Percentiles rank a stretch among this genome's conserved stretches.
phyloP scores from a whole-genome alignment of 1,139 yeast species.

The Geotrichum citri-aurantii region DNA sequence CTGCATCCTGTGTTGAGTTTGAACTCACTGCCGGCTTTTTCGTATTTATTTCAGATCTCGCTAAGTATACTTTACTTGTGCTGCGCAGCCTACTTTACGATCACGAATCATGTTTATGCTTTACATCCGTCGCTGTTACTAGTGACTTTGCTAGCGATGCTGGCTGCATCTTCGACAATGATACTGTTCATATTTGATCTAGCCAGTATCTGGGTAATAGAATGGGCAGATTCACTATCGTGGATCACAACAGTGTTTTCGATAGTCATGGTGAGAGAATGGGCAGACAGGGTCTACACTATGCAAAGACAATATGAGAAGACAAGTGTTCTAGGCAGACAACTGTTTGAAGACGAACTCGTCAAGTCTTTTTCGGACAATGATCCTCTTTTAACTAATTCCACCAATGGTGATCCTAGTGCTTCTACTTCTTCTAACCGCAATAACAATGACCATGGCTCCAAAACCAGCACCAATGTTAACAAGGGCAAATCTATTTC shows the following conservation, averaged over 20 bases:
- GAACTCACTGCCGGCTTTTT: slow-evolving; percentile 71
- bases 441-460: background rate
- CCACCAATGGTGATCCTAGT: background rate
- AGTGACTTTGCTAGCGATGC: slow-evolving; percentile 49
- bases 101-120: slow-evolving; percentile 48
- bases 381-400: background rate
- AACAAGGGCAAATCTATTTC: background rate
- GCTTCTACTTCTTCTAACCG: background rate
- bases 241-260: slow-evolving; percentile 64
- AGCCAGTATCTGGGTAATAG: slow-evolving; percentile 65
- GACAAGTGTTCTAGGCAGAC: slow-evolving; percentile 69
- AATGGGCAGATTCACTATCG: slow-evolving; percentile 65
- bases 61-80: slow-evolving; percentile 68
- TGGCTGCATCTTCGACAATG: slow-evolving; percentile 51
- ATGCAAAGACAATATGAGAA: slow-evolving; percentile 57
- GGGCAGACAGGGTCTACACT: slow-evolving; percentile 62
- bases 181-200: slow-evolving; percentile 73
- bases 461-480: background rate
- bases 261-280: slow-evolving; percentile 78
- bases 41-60: slow-evolving; percentile 70
- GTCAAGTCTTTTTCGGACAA: background rate
- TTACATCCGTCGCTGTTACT: slow-evolving; percentile 46
- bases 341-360: slow-evolving; percentile 54
- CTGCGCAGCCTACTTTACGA: slow-evolving; percentile 53
- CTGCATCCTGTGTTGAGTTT: slow-evolving; percentile 45